Evolutionary conservation across 129 eudicot genomes (phyloP).

Genomic region (Oenanthe sinensis): DNA sequence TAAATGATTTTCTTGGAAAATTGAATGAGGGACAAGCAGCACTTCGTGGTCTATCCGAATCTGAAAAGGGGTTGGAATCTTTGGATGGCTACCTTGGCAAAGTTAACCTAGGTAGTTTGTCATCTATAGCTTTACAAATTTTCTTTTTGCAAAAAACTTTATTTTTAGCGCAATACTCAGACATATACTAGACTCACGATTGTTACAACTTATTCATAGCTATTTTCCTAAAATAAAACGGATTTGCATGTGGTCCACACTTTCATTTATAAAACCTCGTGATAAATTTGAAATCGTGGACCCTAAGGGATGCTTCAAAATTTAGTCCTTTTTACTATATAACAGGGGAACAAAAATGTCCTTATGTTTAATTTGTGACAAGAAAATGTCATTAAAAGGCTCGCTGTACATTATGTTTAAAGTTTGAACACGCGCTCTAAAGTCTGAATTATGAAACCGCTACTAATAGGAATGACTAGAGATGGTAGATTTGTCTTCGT

Average conservation of each 20-base stretch:
- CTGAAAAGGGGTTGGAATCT: conserved; percentile 22
- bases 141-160: neutral
- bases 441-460: neutral
- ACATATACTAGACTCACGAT: neutral
- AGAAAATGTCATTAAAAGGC: neutral
- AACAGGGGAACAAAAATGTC: neutral
- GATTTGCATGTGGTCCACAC: neutral
- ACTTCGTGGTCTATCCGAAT: conserved; percentile 19
- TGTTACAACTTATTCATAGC: neutral
- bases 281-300: neutral
- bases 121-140: neutral
- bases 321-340: neutral
- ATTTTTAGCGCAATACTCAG: neutral
- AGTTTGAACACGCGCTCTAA: neutral
- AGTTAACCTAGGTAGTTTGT: conserved; percentile 21
- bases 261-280: neutral
- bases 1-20: conserved; percentile 8
- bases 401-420: neutral
- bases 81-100: conserved; percentile 27
- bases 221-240: neutral
- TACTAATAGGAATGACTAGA: neutral
- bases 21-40: conserved; percentile 2
- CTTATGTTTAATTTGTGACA: neutral
- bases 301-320: neutral
- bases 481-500: neutral